phyloP scores from a whole-genome alignment of 805 yeast genomes.

The Hanseniaspora lindneri region DNA sequence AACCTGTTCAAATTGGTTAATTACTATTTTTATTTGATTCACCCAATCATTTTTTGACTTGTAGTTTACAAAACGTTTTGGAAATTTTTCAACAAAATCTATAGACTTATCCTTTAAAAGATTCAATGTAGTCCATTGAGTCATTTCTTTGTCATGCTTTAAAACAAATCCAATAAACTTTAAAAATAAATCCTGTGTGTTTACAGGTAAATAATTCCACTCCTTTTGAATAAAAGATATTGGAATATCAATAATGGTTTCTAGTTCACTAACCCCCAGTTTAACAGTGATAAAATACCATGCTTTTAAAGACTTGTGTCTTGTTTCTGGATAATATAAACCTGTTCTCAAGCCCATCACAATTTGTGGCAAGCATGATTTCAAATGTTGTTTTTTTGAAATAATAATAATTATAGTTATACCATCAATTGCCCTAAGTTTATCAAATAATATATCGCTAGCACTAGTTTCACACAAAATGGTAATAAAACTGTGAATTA shows the following conservation, averaged over 20 bases:
- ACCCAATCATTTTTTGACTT: constrained; percentile 22
- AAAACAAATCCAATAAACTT: constrained; percentile 7
- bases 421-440: constrained; percentile 60
- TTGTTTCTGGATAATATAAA: constrained; percentile 49
- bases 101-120: background rate
- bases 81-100: constrained; percentile 9
- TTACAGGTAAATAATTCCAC: constrained; percentile 42
- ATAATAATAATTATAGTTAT: constrained; percentile 49
- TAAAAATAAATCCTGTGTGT: constrained; percentile 39
- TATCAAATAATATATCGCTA: constrained; percentile 57
- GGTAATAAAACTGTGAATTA: constrained; percentile 69
- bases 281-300: constrained; percentile 51
- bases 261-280: constrained; percentile 46
- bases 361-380: constrained; percentile 69
- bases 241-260: constrained; percentile 59
- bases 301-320: constrained; percentile 50
- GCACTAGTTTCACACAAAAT: constrained; percentile 65
- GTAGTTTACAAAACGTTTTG: constrained; percentile 23
- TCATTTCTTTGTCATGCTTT: constrained; percentile 22
- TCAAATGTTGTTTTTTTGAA: constrained; percentile 41
- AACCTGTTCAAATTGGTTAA: constrained; percentile 6
- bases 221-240: constrained; percentile 62
- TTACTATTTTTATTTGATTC: background rate
- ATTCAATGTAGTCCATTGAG: constrained; percentile 8
- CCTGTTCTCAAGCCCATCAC: constrained; percentile 77